These are phyloP conservation scores for Cytospora piceicola DNA, from an alignment of 2,329 filamentous ascomycete species.

Conservation along the genomic window DNA sequence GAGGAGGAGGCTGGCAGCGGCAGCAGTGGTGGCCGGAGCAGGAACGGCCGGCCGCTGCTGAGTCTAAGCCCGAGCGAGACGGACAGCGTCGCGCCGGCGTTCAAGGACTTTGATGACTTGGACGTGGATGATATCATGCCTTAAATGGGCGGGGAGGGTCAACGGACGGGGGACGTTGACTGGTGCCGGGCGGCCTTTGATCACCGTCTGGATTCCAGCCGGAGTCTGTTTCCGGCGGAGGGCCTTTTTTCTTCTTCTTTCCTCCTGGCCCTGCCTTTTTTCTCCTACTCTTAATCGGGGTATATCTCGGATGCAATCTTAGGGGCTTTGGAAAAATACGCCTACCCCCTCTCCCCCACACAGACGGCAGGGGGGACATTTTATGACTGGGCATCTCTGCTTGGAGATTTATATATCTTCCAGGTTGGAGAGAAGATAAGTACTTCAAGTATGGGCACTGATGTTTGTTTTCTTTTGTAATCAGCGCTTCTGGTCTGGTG, in stretches of 20 bases:
- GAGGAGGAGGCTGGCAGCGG: constrained; percentile 10
- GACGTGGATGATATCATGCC: constrained; percentile 34
- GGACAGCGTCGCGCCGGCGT: constrained; percentile 38
- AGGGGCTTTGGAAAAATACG: no score
- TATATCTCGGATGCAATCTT: neutral
- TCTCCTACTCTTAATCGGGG: neutral
- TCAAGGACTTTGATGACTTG: constrained; percentile 45
- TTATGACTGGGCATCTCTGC: neutral
- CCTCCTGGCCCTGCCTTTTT: neutral
- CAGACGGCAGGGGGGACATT: no score
- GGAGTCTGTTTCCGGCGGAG: neutral
- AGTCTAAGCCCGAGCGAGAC: constrained; percentile 32
- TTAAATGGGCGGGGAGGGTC: neutral
- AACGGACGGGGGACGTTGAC: neutral
- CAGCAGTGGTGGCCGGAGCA: constrained; percentile 4
- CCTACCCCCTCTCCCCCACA: no score
- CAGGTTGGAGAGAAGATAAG: neutral
- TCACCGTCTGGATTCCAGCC: neutral
- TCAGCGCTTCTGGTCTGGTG: neutral
- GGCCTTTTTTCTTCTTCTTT: neutral
- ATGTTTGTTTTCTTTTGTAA: neutral
- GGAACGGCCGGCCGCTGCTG: constrained; percentile 31
- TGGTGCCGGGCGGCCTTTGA: no score
- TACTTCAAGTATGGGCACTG: neutral
- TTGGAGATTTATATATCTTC: neutral